phyloP scores from a whole-genome alignment of 1,284 basidiomycete species.

The Puccinia novopanici region DNA sequence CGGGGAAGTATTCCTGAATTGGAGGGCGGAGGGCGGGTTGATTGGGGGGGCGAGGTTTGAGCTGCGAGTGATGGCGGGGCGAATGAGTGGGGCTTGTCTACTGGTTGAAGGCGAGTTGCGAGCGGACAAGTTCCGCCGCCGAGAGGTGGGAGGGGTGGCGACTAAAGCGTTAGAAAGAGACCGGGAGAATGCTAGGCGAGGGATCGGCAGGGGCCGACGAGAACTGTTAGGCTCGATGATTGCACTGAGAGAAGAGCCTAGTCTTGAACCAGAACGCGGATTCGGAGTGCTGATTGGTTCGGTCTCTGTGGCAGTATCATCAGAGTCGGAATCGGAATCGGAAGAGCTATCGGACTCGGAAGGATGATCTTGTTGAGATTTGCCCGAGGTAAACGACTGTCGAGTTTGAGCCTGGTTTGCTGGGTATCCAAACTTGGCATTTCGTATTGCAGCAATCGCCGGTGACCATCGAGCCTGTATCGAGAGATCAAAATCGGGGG shows the following conservation, averaged over 20 bases:
- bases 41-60: background rate
- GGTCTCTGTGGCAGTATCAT: conserved; percentile 11
- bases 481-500: conserved; percentile 30
- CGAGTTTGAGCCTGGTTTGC: background rate
- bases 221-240: conserved; percentile 22
- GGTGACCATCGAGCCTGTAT: conserved; percentile 50
- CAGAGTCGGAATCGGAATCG: conserved; percentile 15
- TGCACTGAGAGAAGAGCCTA: conserved; percentile 50
- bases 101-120: background rate
- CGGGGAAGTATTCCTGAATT: background rate
- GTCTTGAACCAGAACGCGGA: background rate
- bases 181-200: conserved; percentile 22
- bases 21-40: background rate
- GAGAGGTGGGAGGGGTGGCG: conserved; percentile 7
- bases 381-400: background rate
- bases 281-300: background rate
- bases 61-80: background rate
- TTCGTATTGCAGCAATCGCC: conserved; percentile 48
- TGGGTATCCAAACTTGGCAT: conserved; percentile 45
- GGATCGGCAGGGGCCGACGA: conserved; percentile 1
- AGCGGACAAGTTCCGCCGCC: conserved; percentile 18
- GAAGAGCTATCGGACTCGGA: conserved; percentile 13
- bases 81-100: conserved; percentile 10
- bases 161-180: conserved; percentile 13
- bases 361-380: background rate